Percentiles rank a stretch among this genome's conserved stretches.
phyloP scores from a whole-genome alignment of 306 rosid species.

The Fagus sylvatica region DNA sequence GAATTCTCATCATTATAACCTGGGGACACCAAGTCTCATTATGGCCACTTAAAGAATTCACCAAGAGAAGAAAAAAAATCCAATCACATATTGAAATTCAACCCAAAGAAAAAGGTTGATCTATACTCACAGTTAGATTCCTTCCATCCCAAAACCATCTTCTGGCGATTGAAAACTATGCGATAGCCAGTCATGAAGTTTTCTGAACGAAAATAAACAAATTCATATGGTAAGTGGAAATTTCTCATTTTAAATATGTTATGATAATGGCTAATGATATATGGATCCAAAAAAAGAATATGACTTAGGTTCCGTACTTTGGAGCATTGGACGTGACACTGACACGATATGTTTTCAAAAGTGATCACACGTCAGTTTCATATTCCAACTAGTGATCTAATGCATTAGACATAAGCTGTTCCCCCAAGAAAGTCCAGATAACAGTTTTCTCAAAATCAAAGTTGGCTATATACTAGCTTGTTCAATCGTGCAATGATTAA shows the following conservation, averaged over 20 bases:
- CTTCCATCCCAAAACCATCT: conserved; percentile 73
- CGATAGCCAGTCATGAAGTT: conserved; percentile 96
- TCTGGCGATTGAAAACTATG: conserved; percentile 73
- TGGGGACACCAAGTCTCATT: conserved; percentile 28
- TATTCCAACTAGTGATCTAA: no score
- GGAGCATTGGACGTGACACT: no score
- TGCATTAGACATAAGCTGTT: no score
- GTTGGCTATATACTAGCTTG: not conserved
- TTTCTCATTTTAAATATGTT: not conserved
- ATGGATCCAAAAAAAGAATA: no score
- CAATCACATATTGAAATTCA: not conserved
- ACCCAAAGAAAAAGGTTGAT: conserved; percentile 8
- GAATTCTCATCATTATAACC: conserved; percentile 52
- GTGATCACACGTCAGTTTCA: no score
- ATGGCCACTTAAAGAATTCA: conserved; percentile 2
- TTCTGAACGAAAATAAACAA: conserved; percentile 52
- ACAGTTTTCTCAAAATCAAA: not conserved
- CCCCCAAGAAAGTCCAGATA: not conserved
- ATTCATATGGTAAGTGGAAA: not conserved
- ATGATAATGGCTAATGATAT: not conserved
- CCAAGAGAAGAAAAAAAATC: not conserved
- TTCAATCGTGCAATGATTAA: no score
- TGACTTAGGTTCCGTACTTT: no score
- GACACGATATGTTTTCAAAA: no score
- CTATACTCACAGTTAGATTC: conserved; percentile 65